Evolutionary conservation across 2,329 filamentous ascomycete species (phyloP), one percentile per base, ranked within the genome.

Genomic region (Acephala macrosclerotiorum): DNA sequence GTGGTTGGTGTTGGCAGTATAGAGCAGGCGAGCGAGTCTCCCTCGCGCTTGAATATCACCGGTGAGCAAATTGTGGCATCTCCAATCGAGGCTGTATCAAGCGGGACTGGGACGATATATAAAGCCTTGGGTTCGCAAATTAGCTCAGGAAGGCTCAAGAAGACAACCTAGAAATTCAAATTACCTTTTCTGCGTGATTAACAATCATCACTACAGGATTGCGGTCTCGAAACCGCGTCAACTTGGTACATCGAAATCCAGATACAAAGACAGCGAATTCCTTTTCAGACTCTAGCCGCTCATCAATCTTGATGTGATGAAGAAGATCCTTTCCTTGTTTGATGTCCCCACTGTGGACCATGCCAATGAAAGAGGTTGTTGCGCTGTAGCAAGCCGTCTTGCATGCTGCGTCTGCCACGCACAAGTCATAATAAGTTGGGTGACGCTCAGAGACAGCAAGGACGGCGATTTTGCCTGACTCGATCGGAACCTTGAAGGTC

Each of bases 381-480:
- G 73, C 67, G 49, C 22, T 42, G 51, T 60, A 75, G 33, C 73
- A 73, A 14, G 67, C 60, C 20, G 71, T 67, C 3, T 69, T 68
- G 35, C 65, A 65, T 3, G 61, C 59, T 18, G 69, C 56, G 53
- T 72, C 69, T 56, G 71, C 73, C 4, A 74, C 53, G 60, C 73
- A 75, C 42, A 75, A 70, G 59, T 75, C 73, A 33, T 73, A 75
- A 57, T 71, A 75, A n/a, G 70, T 74, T 9, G 73, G 73, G 2
- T 61, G 45, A 25, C 68, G 57, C 33, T 69, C 67, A 0, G 72
- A 74, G 20, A 74, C 64, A 4, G 69, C 73, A 33, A 74, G 63
- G 40, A 74, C 70, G 8, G 68, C 60, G 22, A 68, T 71, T 49
- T 73, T 56, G 1, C 63, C 66, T 18, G 61, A 53, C 14, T 65